Conservation (phyloP, 768 basidiomycete species). For the Suillus paluster region DNA sequence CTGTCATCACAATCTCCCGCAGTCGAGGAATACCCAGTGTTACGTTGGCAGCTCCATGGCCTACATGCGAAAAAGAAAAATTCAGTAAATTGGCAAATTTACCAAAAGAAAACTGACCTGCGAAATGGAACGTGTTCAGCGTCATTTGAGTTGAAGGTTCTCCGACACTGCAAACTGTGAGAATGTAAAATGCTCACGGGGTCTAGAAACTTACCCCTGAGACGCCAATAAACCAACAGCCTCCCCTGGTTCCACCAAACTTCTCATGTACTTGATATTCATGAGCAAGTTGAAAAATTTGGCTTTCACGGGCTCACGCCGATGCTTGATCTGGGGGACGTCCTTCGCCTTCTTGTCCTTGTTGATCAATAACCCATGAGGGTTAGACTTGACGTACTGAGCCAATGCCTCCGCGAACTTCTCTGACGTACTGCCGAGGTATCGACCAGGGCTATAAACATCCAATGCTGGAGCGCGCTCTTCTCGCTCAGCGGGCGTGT, state of each 20-base stretch:
- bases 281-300: conserved; percentile 80
- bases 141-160: conserved; percentile 99
- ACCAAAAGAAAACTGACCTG: conserved; percentile 56
- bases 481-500: conserved; percentile 54
- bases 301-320: conserved; percentile 49
- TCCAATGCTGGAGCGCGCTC: conserved; percentile 75
- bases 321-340: conserved; percentile 44
- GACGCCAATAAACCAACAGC: conserved; percentile 97
- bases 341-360: conserved; percentile 45
- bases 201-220: conserved; percentile 72
- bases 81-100: background rate
- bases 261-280: conserved; percentile 91
- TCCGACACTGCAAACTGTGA: conserved; percentile 67
- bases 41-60: conserved; percentile 98
- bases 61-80: conserved; percentile 43
- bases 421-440: conserved; percentile 91
- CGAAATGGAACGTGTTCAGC: conserved; percentile 99
- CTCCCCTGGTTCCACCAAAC: conserved; percentile 95
- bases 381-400: conserved; percentile 79
- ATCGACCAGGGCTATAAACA: conserved; percentile 75
- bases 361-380: conserved; percentile 52
- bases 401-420: conserved; percentile 82
- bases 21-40: conserved; percentile 98
- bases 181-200: conserved; percentile 5
- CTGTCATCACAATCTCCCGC: conserved; percentile 99